These are phyloP conservation scores for Nosema muscidifuracis DNA, from an alignment of 371 early-diverging fungal species.

Conservation along the genomic window DNA sequence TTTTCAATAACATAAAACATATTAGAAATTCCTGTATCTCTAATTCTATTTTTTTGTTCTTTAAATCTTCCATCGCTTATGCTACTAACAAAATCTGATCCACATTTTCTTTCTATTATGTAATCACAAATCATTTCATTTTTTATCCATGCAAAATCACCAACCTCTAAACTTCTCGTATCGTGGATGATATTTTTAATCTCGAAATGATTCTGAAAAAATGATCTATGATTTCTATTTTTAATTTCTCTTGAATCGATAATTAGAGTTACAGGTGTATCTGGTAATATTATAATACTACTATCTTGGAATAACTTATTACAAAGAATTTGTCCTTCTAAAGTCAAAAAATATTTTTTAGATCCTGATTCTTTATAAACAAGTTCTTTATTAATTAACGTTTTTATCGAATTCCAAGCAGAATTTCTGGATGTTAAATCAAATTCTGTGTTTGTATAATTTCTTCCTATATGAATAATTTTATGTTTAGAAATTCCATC, in stretches of 20 bases:
- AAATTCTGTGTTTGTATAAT: conserved; percentile 43
- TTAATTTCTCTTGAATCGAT: conserved; percentile 61
- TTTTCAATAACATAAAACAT: conserved; percentile 53
- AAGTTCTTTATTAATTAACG: conserved; percentile 44
- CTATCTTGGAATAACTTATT: conserved; percentile 34
- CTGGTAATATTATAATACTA: neutral
- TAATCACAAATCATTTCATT: conserved; percentile 72
- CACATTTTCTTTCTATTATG: conserved; percentile 80
- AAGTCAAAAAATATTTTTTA: conserved; percentile 48
- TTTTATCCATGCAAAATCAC: conserved; percentile 62
- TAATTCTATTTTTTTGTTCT: conserved; percentile 74
- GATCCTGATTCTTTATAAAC: conserved; percentile 47
- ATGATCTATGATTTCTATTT: conserved; percentile 39
- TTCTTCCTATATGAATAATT: conserved; percentile 25
- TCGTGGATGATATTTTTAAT: conserved; percentile 23
- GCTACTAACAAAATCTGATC: conserved; percentile 78
- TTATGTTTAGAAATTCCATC: conserved; percentile 43
- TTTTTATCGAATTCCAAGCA: conserved; percentile 49
- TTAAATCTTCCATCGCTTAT: conserved; percentile 83
- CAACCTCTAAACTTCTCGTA: conserved; percentile 53
- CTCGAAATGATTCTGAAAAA: conserved; percentile 49
- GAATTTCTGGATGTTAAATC: conserved; percentile 24
- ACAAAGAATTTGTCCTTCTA: conserved; percentile 31
- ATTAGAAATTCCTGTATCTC: conserved; percentile 14
- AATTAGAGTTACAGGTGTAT: conserved; percentile 33